Conservation (phyloP, 2,329 filamentous ascomycete species). For the Aspergillus brasiliensis region DNA sequence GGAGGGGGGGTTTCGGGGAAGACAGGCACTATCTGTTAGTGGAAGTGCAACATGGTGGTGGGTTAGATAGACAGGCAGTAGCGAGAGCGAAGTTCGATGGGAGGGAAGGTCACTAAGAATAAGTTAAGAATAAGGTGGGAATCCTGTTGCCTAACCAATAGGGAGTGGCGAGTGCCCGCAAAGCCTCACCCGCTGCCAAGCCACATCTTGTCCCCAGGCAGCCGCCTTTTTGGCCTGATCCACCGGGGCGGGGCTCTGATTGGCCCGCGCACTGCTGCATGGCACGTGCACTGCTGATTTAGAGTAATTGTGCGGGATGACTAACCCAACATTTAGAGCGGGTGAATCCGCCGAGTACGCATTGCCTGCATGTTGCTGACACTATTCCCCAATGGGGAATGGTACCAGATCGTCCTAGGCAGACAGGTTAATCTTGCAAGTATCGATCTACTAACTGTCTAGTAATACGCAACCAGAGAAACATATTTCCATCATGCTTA, state of each 20-base stretch:
- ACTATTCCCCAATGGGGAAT: background rate
- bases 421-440: background rate
- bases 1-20: too few species aligned
- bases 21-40: background rate
- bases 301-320: constrained; percentile 1
- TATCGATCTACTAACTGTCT: too few species aligned
- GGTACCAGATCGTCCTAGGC: background rate
- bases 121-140: constrained; percentile 35
- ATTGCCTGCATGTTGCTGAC: background rate
- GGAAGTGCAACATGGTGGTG: background rate
- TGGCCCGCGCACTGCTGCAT: background rate
- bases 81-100: constrained; percentile 13
- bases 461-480: too few species aligned
- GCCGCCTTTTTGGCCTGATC: constrained; percentile 21
- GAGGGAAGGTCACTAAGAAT: constrained; percentile 17
- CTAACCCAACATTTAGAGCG: constrained; percentile 5
- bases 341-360: background rate
- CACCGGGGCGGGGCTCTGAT: background rate
- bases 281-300: constrained; percentile 12
- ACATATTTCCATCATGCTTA: too few species aligned
- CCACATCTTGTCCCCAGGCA: constrained; percentile 30
- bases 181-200: constrained; percentile 28
- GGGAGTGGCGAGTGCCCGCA: constrained; percentile 30
- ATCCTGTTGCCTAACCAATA: constrained; percentile 49
- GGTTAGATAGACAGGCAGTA: constrained; percentile 1